A percentile compares a stretch with the other conserved stretches of the same genome.
Conservation (phyloP, 257 asterid genomes). For the Nicotiana noctiflora region DNA sequence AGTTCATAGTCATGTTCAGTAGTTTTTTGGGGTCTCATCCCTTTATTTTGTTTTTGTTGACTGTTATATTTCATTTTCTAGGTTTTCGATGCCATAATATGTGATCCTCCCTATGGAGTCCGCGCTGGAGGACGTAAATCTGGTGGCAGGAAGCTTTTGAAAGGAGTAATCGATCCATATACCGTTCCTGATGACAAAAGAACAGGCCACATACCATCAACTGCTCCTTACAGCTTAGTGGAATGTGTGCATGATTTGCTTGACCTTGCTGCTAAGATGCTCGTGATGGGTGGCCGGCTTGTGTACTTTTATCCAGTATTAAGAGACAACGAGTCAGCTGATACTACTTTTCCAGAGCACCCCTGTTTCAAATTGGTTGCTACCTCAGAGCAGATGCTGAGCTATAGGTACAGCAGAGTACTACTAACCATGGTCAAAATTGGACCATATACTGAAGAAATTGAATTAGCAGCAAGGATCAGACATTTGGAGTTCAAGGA, state of each 20-base stretch:
- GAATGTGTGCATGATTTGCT: slow-evolving; percentile 97
- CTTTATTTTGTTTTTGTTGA: background rate
- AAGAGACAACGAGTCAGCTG: slow-evolving; percentile 55
- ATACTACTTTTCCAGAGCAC: slow-evolving; percentile 75
- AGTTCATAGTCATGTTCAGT: background rate
- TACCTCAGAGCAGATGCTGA: slow-evolving; percentile 76
- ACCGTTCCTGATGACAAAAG: slow-evolving; percentile 90
- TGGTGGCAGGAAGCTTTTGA: slow-evolving; percentile 97
- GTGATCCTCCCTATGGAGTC: slow-evolving; percentile 98
- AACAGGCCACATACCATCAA: slow-evolving; percentile 88
- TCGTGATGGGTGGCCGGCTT: slow-evolving; percentile 81
- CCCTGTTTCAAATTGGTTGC: slow-evolving; percentile 74
- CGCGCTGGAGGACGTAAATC: slow-evolving; percentile 99
- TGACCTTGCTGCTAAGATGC: slow-evolving; percentile 89
- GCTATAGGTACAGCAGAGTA: slow-evolving; percentile 84
- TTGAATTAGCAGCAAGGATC: slow-evolving; percentile 59
- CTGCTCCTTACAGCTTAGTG: slow-evolving; percentile 87
- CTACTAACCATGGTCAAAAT: slow-evolving; percentile 65
- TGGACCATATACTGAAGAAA: slow-evolving; percentile 57
- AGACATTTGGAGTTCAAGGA: slow-evolving; percentile 69
- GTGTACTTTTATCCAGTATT: slow-evolving; percentile 89
- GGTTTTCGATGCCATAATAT: slow-evolving; percentile 92
- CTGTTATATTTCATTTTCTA: slow-evolving; percentile 20
- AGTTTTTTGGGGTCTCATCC: background rate
- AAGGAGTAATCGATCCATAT: slow-evolving; percentile 77